Evolutionary conservation across 179 eudicot genomes (phyloP).

Genomic region (Monotropa hypopitys): DNA sequence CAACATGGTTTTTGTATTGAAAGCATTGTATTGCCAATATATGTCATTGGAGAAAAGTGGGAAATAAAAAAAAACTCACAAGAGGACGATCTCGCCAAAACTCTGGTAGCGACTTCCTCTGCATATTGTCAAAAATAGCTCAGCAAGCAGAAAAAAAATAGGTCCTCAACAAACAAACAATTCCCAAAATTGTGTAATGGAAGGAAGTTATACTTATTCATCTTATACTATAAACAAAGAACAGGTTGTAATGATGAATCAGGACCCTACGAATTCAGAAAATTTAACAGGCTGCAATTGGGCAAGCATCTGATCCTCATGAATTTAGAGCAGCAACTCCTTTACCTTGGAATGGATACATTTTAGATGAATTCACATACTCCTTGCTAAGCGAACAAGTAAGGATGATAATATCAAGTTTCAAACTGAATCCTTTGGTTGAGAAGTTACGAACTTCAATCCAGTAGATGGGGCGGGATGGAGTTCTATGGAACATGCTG

Average conservation of each 20-base stretch:
- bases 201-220: not conserved
- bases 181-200: not conserved
- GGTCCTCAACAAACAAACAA: not conserved
- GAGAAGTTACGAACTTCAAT: not conserved
- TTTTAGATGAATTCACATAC: not conserved
- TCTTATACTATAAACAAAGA: not conserved
- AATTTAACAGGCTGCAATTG: not conserved
- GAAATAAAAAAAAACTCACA: conserved; percentile 29
- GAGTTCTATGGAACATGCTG: not conserved
- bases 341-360: not conserved
- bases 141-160: not conserved
- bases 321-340: not conserved
- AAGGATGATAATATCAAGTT: not conserved
- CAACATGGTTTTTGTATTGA: not conserved
- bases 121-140: conserved; percentile 15
- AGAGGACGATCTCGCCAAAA: conserved; percentile 78
- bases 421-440: not conserved
- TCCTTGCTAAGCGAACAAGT: not conserved
- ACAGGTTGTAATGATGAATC: too few relatives aligned
- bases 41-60: not conserved
- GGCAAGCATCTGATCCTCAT: not conserved
- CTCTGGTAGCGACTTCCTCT: conserved; percentile 82
- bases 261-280: not conserved
- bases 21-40: not conserved
- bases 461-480: not conserved